These are phyloP conservation scores for Sisymbrium altissimum DNA, from an alignment of 345 rosid genomes.

Conservation along the genomic window DNA sequence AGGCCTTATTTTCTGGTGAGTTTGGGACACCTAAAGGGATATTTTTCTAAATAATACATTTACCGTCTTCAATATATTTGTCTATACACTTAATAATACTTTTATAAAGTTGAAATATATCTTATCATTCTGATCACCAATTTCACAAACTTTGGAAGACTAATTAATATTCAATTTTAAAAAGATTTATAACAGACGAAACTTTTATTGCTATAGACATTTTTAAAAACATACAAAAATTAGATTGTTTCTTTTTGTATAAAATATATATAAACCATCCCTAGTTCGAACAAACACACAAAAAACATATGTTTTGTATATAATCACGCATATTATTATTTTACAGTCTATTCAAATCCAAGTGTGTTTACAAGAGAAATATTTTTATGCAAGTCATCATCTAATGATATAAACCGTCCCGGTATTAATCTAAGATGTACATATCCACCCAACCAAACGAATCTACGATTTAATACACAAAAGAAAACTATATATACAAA, in stretches of 20 bases:
- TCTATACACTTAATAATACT: too few species aligned
- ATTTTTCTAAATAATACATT: background rate
- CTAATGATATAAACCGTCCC: background rate
- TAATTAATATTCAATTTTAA: background rate
- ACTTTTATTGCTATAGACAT: too few species aligned
- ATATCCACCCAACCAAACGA: background rate
- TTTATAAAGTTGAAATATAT: background rate
- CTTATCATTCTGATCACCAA: background rate
- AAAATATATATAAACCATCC: background rate
- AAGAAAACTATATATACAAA: background rate
- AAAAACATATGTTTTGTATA: background rate
- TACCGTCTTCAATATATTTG: too few species aligned
- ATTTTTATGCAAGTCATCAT: too few species aligned
- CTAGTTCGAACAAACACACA: background rate
- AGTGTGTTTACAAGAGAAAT: too few species aligned
- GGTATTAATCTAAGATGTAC: background rate
- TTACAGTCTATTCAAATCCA: background rate
- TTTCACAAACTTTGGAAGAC: background rate
- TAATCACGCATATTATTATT: background rate
- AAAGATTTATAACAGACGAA: too few species aligned
- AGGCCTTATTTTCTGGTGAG: slow-evolving; percentile 20
- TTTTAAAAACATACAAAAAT: background rate
- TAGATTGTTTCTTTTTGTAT: background rate
- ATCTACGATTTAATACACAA: background rate
- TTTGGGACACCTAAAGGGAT: slow-evolving; percentile 10